Conservation (phyloP, 2,329 filamentous ascomycete species). For the Alternaria triticimaculans region DNA sequence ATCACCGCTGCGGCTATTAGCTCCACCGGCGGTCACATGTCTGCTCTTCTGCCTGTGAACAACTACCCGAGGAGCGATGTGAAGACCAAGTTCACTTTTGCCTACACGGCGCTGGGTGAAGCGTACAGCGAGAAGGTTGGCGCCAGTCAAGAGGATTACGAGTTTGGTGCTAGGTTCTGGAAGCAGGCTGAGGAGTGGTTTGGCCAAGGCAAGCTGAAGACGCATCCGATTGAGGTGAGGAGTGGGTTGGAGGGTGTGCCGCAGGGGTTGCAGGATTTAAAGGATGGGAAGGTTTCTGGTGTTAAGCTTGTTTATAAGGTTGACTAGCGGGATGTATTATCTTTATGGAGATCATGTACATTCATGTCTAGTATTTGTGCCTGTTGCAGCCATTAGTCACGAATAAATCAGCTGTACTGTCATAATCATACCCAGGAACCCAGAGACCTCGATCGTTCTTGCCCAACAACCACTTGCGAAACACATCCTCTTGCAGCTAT, state of each 20-base stretch:
- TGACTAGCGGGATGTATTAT: background rate
- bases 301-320: conserved; percentile 45
- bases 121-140: conserved; percentile 41
- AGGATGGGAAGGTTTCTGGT: conserved; percentile 43
- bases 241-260: conserved; percentile 40
- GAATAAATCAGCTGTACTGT: background rate
- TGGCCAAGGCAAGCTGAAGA: conserved; percentile 39
- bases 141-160: conserved; percentile 32
- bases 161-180: conserved; percentile 40
- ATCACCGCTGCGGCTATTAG: conserved; percentile 32
- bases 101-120: conserved; percentile 54
- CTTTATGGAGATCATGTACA: background rate
- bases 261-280: conserved; percentile 42
- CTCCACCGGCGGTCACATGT: conserved; percentile 28
- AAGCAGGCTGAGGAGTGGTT: conserved; percentile 29
- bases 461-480: background rate
- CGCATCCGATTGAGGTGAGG: conserved; percentile 38
- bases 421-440: background rate
- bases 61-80: conserved; percentile 53
- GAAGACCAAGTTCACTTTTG: conserved; percentile 52
- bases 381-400: background rate
- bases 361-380: background rate
- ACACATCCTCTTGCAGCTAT: background rate
- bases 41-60: conserved; percentile 27
- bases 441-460: background rate